Evolutionary conservation across 2,329 filamentous ascomycete genomes (phyloP), one percentile per base, ranked within the genome.

Genomic region (Clarireedia hainanense): DNA sequence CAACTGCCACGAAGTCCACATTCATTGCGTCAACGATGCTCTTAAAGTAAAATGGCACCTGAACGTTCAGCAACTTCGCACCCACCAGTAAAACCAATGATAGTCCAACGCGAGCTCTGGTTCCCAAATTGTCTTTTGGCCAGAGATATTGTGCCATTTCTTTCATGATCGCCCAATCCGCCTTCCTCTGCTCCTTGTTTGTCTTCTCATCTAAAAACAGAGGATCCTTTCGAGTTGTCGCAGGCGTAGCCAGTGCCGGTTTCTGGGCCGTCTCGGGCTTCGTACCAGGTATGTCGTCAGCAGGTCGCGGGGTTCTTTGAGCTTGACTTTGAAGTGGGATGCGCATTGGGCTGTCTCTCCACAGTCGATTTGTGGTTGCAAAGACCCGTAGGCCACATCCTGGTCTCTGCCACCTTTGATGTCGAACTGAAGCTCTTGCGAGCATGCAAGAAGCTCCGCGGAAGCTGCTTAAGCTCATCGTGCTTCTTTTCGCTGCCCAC

Each of bases 21-120:
- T 99, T 99, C 90, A 99, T 96, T 20, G 89, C 85, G 71, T 99
- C 95, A 43, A 99, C 89, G 61, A 99, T 97, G 71, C 76, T 91
- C 77, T 97, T 97, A 77, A 99, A 99, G 77, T 96, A 99, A 70
- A 99, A 99, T 0, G 94, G 94, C 47, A 99, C 90, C 75, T 99
- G 91, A 15, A 99, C 94, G 71, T 97, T 99, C 67, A 99, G 77
- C 49, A 95, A 83, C 79, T 99, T 99, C 69, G 91, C 90, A 57
- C 91, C 89, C 23, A 99, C 74, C 39, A 99, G 79, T 60, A 99
- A 74, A 6, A 80, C 83, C 3, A 99, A 80, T n/a, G 92, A 91
- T 48, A 95, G 74, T 10, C 88, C 82, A 36, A 99, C 94, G 60
- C 94, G 85, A 60, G 91, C 74, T 69, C 95, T 89, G 3, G 91